Percentiles rank a stretch among this genome's conserved stretches.
These are phyloP conservation scores for Termitomyces bulborhizus DNA, from an alignment of 768 basidiomycete species.

Conservation along the genomic window DNA sequence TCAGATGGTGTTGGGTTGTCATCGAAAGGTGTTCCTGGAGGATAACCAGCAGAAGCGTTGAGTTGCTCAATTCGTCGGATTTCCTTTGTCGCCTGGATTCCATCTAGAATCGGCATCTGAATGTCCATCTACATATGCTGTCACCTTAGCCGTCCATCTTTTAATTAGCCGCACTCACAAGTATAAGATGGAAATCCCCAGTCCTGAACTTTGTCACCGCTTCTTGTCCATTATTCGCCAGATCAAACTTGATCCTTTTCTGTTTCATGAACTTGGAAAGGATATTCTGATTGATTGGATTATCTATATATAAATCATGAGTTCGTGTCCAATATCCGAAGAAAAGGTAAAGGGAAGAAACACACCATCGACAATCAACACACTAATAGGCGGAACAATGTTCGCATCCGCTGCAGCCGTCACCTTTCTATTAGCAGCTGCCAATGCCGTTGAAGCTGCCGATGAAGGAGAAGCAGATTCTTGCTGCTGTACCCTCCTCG, in stretches of 20 bases:
- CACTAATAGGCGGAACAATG: conserved; percentile 94
- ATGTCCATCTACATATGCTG: conserved; percentile 86
- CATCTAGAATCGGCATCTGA: conserved; percentile 99
- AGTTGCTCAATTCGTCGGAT: conserved; percentile 80
- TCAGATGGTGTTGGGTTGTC: conserved; percentile 47
- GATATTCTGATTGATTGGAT: conserved; percentile 97
- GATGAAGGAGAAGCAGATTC: conserved; percentile 4
- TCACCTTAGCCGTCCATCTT: neutral
- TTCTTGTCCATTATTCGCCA: conserved; percentile 92
- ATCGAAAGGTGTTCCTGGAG: conserved; percentile 57
- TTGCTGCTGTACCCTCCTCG: conserved; percentile 7
- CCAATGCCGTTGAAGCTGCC: conserved; percentile 18
- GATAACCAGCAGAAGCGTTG: conserved; percentile 59
- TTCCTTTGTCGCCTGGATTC: conserved; percentile 94
- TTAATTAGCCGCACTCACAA: conserved; percentile 50
- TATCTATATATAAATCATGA: conserved; percentile 53
- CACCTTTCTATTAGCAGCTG: conserved; percentile 38
- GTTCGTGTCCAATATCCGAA: neutral
- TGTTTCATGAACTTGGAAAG: conserved; percentile 95
- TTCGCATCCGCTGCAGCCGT: conserved; percentile 53
- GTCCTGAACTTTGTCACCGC: conserved; percentile 94
- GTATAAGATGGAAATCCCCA: conserved; percentile 90
- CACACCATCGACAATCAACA: conserved; percentile 95
- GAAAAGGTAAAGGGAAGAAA: conserved; percentile 15
- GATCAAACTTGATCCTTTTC: conserved; percentile 92